Conservation (phyloP, 345 rosid species). For the Geranium rotundifolium region DNA sequence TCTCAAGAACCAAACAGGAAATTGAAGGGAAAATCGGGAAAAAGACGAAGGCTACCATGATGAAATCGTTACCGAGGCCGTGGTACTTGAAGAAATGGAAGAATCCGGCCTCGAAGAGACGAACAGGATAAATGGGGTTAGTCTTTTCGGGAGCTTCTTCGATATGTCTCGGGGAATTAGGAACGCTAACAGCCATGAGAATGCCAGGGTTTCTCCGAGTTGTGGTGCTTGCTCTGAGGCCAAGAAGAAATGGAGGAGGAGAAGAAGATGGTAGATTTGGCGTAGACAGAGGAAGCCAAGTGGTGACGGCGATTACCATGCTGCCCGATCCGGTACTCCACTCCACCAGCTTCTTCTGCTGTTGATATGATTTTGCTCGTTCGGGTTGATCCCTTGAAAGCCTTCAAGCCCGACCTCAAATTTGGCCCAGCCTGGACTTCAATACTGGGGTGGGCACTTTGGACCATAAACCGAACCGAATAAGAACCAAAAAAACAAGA, state of each 20-base stretch:
- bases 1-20: neutral
- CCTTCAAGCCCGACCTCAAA: no score
- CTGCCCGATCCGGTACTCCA: neutral
- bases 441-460: no score
- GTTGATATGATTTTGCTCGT: no score
- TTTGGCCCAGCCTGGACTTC: no score
- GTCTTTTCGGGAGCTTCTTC: slow-evolving; percentile 18
- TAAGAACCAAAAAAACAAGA: no score
- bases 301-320: neutral
- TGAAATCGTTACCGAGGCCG: slow-evolving; percentile 96
- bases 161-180: slow-evolving; percentile 1
- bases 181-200: no score
- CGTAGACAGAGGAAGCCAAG: neutral
- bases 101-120: slow-evolving; percentile 16
- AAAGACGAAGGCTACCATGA: slow-evolving; percentile 36
- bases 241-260: neutral
- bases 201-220: neutral
- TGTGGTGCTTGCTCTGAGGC: neutral
- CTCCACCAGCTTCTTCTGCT: no score
- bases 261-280: neutral
- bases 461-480: no score
- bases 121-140: no score
- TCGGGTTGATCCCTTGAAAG: no score
- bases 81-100: slow-evolving; percentile 89
- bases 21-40: neutral